Conservation (phyloP, 1,139 yeast species). For the Suhomyces atakaporum region DNA sequence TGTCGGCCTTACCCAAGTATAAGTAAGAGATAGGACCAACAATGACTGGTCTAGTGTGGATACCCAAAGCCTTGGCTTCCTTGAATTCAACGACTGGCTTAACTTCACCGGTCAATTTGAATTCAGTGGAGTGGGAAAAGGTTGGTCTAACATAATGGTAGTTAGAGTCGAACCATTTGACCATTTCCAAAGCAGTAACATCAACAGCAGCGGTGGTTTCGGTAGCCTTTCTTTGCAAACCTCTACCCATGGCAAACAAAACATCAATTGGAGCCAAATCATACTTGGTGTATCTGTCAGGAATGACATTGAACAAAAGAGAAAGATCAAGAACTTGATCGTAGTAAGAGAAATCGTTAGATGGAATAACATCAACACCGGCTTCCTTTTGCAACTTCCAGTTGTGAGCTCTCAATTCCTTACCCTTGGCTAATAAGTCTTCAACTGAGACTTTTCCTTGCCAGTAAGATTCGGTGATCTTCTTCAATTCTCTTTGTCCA, state of each 20-base stretch:
- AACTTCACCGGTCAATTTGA: constrained; percentile 87
- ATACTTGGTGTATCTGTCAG: constrained; percentile 94
- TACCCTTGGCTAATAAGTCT: constrained; percentile 88
- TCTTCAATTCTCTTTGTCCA: constrained; percentile 98
- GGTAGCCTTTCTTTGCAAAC: constrained; percentile 96
- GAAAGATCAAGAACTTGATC: constrained; percentile 96
- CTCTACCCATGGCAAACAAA: constrained; percentile 99
- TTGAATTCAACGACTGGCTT: constrained; percentile 97
- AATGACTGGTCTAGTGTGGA: constrained; percentile 95
- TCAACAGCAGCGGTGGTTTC: constrained; percentile 88
- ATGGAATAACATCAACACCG: constrained; percentile 95
- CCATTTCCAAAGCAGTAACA: constrained; percentile 99
- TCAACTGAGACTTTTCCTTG: constrained; percentile 86
- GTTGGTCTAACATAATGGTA: constrained; percentile 99
- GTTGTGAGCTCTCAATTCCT: constrained; percentile 92
- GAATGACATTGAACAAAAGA: constrained; percentile 89
- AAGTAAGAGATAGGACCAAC: constrained; percentile 96
- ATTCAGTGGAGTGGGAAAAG: constrained; percentile 89
- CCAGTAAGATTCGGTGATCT: constrained; percentile 99
- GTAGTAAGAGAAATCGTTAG: constrained; percentile 97
- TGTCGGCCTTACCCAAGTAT: constrained; percentile 96
- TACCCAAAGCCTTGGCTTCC: constrained; percentile 96
- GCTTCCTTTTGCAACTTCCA: constrained; percentile 98
- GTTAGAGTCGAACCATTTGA: constrained; percentile 99
- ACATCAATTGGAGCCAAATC: constrained; percentile 89